A percentile compares a stretch with the other conserved stretches of the same genome.
Evolutionary conservation across 2,329 filamentous ascomycete genomes (phyloP).

Genomic region (Elsinoe batatas): DNA sequence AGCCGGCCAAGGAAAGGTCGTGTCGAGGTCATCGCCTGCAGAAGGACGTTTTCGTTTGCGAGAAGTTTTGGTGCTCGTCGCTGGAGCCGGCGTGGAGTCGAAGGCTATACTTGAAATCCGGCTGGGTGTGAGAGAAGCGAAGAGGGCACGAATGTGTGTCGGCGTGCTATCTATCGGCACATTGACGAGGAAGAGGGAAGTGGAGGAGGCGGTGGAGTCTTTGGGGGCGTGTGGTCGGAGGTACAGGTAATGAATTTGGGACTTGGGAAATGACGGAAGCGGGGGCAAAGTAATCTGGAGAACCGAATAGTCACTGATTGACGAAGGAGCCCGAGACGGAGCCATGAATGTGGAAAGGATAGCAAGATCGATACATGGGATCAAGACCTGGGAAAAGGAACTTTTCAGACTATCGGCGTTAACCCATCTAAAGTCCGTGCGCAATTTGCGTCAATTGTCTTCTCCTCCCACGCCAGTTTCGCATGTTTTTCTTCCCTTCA

Average conservation of each 20-base stretch:
- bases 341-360: background rate
- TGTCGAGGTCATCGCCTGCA: constrained; percentile 31
- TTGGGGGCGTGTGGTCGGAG: constrained; percentile 74
- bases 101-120: constrained; percentile 56
- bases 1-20: constrained; percentile 49
- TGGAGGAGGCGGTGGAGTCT: constrained; percentile 50
- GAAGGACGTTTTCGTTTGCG: constrained; percentile 48
- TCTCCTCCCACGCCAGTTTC: no score
- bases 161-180: constrained; percentile 76
- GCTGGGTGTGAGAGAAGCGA: constrained; percentile 58
- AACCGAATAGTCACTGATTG: constrained; percentile 54
- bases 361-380: no score
- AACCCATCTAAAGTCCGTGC: no score
- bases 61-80: constrained; percentile 26
- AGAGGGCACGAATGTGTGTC: constrained; percentile 63
- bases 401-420: no score
- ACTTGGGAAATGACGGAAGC: constrained; percentile 50
- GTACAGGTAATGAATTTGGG: constrained; percentile 73
- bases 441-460: no score
- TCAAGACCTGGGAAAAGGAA: no score
- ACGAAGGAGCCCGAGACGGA: constrained; percentile 12
- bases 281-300: constrained; percentile 59
- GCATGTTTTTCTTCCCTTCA: no score
- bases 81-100: constrained; percentile 25
- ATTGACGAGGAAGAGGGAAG: constrained; percentile 86